Evolutionary conservation across 768 basidiomycete species (phyloP).

Genomic region (Epithele typhae): DNA sequence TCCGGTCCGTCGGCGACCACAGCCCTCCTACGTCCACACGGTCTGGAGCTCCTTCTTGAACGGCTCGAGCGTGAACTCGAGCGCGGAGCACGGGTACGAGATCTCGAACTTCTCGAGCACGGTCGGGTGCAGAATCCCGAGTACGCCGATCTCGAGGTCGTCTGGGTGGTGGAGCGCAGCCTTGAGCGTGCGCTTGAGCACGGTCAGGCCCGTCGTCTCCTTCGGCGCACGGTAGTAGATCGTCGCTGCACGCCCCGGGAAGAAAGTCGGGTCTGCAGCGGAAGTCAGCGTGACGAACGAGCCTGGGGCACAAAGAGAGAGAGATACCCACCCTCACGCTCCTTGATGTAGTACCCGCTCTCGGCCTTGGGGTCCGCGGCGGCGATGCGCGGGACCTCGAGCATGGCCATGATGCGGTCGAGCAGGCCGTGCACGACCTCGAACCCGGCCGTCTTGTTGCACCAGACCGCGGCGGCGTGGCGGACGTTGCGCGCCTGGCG

Average conservation of each 20-base stretch:
- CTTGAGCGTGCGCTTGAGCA: slow-evolving; percentile 42
- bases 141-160: slow-evolving; percentile 79
- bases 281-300: neutral
- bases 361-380: slow-evolving; percentile 49
- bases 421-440: slow-evolving; percentile 94
- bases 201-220: slow-evolving; percentile 22
- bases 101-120: slow-evolving; percentile 95
- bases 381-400: slow-evolving; percentile 81
- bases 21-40: slow-evolving; percentile 10
- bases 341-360: slow-evolving; percentile 90
- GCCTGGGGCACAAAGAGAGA: neutral
- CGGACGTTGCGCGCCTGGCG: slow-evolving; percentile 85
- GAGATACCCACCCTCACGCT: slow-evolving; percentile 65
- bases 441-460: slow-evolving; percentile 95
- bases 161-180: slow-evolving; percentile 35
- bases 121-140: slow-evolving; percentile 90
- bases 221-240: slow-evolving; percentile 75
- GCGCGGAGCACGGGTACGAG: slow-evolving; percentile 86
- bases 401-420: slow-evolving; percentile 93
- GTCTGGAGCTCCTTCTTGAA: slow-evolving; percentile 60
- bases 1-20: neutral
- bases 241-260: slow-evolving; percentile 91
- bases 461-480: slow-evolving; percentile 89
- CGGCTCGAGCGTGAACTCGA: slow-evolving; percentile 95
- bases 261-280: slow-evolving; percentile 79